Evolutionary conservation across 192 early-diverging fungal genomes (phyloP), one percentile per base, ranked within the genome.

Genomic region (Lobosporangium transversale): DNA sequence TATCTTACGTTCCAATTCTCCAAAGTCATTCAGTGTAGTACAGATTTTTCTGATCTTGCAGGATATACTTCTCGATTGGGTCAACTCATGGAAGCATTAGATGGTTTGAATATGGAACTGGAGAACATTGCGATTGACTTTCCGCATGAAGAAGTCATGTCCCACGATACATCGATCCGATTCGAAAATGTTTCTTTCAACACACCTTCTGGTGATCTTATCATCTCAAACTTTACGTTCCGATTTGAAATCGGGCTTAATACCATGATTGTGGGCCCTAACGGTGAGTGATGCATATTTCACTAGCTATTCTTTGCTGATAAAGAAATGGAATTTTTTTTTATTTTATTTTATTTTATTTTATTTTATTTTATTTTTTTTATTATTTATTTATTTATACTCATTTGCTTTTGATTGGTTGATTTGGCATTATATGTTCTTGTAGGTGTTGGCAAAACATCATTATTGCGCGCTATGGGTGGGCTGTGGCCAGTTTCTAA

Each of bases 1-100:
- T 97, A 95, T 50, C 80, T 97, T 26, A 90, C 92, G 20, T 94
- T 84, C 70, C 88, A 84, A 29, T 95, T 95, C 68, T 88, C 89
- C 0, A 58, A 69, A 7, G 81, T 95, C 26, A 90, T 94, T 40
- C 82, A 91, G 48, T 88, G 92, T 67, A 79, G 89, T 2, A 84
- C 85, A 36, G 84, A 82, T 62, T 64, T 94, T 59, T 89, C 94
- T 0, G 89, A 94, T 52, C 62, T 96, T 23, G 90, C 92, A 23
- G 94, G 96, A 7, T 95, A 94, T 54, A 87, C 89, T 1, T 83
- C 91, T 14, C 94, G 96, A 80, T 84, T 97, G 6, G 87, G 79
- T 15, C 90, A 94, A 70, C 78, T 97, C 24, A 83, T 94, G 62
- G 93, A 96, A 66, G 86, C 84, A 1, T 50, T 94, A 20, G 87